phyloP scores from a whole-genome alignment of 352 stramenopile species.

The Phytophthora brassicae region DNA sequence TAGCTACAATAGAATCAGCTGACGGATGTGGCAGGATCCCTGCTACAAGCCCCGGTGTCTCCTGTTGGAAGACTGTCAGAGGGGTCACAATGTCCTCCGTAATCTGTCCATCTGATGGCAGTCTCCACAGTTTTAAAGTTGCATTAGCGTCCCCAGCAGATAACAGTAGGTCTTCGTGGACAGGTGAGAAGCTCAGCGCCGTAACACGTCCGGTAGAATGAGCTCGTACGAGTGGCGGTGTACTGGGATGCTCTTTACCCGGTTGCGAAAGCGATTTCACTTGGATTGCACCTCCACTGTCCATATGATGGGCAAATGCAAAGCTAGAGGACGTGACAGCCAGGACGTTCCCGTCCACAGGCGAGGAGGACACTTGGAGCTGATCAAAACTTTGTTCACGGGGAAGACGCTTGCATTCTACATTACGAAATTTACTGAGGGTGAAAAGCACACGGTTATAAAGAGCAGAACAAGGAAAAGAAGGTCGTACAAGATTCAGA shows the following conservation, averaged over 20 bases:
- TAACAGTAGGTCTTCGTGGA: constrained; percentile 51
- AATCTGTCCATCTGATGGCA: constrained; percentile 30
- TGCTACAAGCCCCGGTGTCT: constrained; percentile 21
- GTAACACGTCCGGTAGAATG: constrained; percentile 62
- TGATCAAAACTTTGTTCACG: constrained; percentile 66
- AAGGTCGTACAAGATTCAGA: not conserved
- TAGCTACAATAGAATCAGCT: constrained; percentile 43
- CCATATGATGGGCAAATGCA: constrained; percentile 67
- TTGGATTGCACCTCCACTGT: constrained; percentile 62
- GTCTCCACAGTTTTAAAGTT: constrained; percentile 57
- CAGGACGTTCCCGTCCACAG: constrained; percentile 53
- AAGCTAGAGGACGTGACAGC: constrained; percentile 44
- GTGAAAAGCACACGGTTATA: not conserved
- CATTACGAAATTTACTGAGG: constrained; percentile 78
- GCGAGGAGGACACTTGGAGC: constrained; percentile 51
- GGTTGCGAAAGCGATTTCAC: constrained; percentile 52
- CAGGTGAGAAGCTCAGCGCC: constrained; percentile 61
- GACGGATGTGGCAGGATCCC: constrained; percentile 60
- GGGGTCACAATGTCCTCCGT: constrained; percentile 34
- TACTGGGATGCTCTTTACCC: constrained; percentile 32
- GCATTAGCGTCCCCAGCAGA: constrained; percentile 58
- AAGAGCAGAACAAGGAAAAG: not conserved
- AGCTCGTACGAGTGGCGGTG: constrained; percentile 54
- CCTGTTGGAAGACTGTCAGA: constrained; percentile 26
- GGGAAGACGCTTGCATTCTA: constrained; percentile 56